These are phyloP conservation scores for Apiospora hydei DNA, from an alignment of 2,329 filamentous ascomycete species.

Conservation along the genomic window DNA sequence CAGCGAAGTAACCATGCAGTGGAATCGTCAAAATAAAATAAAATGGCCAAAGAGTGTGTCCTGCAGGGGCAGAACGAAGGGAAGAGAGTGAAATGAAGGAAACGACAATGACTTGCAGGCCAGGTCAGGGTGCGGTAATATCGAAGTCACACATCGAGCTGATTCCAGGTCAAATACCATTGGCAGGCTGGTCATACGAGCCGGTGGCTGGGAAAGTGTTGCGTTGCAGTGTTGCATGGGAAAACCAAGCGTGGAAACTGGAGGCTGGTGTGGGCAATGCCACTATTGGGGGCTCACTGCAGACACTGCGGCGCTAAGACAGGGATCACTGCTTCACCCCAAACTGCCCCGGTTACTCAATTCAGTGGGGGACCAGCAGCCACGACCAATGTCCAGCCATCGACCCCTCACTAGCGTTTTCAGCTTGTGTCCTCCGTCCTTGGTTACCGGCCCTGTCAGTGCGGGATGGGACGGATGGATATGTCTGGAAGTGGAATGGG, in stretches of 20 bases:
- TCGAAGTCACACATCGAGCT: background rate
- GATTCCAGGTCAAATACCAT: slow-evolving; percentile 6
- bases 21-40: background rate
- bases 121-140: slow-evolving; percentile 15
- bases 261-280: slow-evolving; percentile 12
- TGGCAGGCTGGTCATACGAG: slow-evolving; percentile 21
- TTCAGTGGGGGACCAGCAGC: background rate
- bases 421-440: slow-evolving; percentile 14
- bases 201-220: slow-evolving; percentile 18
- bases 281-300: slow-evolving; percentile 8
- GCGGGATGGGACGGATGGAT: background rate
- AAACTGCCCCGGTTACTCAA: slow-evolving; percentile 21
- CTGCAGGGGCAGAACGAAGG: slow-evolving; percentile 12
- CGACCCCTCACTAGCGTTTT: slow-evolving; percentile 17
- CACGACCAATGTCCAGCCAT: background rate
- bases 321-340: slow-evolving; percentile 17
- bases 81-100: background rate
- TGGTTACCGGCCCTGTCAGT: background rate
- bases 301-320: slow-evolving; percentile 4
- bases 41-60: background rate
- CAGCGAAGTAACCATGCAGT: slow-evolving; percentile 8
- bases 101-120: slow-evolving; percentile 1
- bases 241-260: slow-evolving; percentile 18
- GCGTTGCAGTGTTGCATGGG: slow-evolving; percentile 14
- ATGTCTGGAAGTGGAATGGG: background rate